Evolutionary conservation across 2,329 filamentous ascomycete genomes (phyloP), one percentile per base, ranked within the genome.

Genomic region (Elsinoe arachidis): DNA sequence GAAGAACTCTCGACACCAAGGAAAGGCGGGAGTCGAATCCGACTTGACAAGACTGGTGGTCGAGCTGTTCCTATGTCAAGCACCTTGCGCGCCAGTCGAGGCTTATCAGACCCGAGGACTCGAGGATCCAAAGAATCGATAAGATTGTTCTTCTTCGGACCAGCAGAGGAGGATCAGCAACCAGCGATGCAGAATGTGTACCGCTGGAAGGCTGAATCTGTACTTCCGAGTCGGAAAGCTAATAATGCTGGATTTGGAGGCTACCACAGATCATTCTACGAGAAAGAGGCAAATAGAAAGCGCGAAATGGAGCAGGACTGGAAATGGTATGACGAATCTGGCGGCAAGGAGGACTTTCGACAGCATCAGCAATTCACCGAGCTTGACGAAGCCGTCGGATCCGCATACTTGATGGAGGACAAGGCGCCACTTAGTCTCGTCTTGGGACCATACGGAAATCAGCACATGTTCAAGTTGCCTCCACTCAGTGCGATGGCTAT

Each of bases 321-420:
- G 75, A 70, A 75, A 47, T 84, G 81, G 81, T 83, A 80, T 63
- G 71, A 74, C 54, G 64, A 72, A 9, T 60, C 68, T 21, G 69
- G 70, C 19, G 72, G 75, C 23, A 71, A 71, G 41, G 65, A 69
- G 11, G 61, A 53, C 1, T 80, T 82, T 58, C 63, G 65, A 5
- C 64, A 65, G 51, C 69, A 66, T 14, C 80, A 83, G 60, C 64
- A 62, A 3, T 62, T 69, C 3, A 65, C 62, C 21, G 56, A 39
- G 1, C 61, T 82, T 6, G 65, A 61, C 9, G 64, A 67, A 34
- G 64, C 70, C 10, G 68, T 75, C 46, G 75, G 69, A 1, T 59
- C 61, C n/a, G 57, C 56, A 1, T 81, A 80, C 60, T 61, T 82
- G 46, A 67, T 70, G 11, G 71, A 71, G 26, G 47, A 60, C 52